Percentiles rank a stretch among this genome's conserved stretches.
Conservation (phyloP, 202 grass and related monocot genomes). For the Eragrostis tef region DNA sequence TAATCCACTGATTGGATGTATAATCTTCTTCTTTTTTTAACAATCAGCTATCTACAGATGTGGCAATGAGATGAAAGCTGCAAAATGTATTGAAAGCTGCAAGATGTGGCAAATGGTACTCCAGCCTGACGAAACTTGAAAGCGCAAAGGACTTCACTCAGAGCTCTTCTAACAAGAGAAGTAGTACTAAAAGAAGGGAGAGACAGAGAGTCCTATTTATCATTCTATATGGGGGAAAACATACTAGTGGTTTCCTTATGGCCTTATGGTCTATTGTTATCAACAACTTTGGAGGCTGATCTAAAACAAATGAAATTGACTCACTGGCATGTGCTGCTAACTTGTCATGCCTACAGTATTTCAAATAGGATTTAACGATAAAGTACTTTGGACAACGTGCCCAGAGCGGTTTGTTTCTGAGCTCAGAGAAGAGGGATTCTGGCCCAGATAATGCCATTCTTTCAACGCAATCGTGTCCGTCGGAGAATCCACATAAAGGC, state of each 20-base stretch:
- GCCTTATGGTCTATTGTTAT: neutral
- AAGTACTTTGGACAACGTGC: neutral
- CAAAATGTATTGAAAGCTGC: no score
- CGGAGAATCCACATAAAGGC: neutral
- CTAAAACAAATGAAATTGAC: neutral
- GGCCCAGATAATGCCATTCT: slow-evolving; percentile 32
- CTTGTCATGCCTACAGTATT: no score
- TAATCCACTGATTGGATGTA: neutral
- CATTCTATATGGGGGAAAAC: neutral
- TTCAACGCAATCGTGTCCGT: neutral
- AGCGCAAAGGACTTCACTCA: neutral
- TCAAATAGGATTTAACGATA: neutral
- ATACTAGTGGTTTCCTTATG: neutral
- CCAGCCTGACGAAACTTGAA: neutral
- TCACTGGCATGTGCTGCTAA: neutral
- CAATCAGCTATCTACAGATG: neutral
- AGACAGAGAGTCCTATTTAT: neutral
- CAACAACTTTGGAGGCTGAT: neutral
- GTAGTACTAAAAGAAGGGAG: neutral
- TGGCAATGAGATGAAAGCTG: neutral
- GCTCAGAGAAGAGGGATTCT: neutral
- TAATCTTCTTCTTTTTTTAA: no score
- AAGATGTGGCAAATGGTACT: neutral
- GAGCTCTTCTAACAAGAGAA: neutral
- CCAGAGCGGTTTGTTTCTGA: neutral